These are phyloP conservation scores for Suhomyces bokatorum DNA, from an alignment of 1,139 yeast species.

Conservation along the genomic window DNA sequence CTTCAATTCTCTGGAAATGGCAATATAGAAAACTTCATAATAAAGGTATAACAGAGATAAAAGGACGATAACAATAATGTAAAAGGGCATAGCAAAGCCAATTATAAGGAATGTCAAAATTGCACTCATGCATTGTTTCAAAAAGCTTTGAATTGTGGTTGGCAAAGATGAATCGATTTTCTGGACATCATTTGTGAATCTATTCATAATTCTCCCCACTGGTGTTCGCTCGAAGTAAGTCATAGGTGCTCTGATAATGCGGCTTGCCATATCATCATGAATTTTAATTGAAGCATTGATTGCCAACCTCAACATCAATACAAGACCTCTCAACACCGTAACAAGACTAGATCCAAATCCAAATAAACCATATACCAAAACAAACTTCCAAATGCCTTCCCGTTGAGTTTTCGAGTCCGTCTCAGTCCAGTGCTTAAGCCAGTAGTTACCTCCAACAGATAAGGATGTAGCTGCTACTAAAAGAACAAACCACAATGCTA, in stretches of 20 bases:
- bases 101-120: constrained; percentile 52
- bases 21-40: constrained; percentile 54
- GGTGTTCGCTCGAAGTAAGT: constrained; percentile 34
- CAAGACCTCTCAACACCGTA: constrained; percentile 18
- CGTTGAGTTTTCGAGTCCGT: constrained; percentile 33
- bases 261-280: constrained; percentile 28
- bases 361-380: constrained; percentile 33
- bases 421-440: constrained; percentile 66
- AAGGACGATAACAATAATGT: constrained; percentile 41
- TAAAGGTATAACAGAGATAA: constrained; percentile 49
- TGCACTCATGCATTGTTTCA: constrained; percentile 44
- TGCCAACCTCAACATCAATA: constrained; percentile 22
- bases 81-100: constrained; percentile 52
- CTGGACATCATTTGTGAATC: constrained; percentile 70
- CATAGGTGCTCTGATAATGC: constrained; percentile 33
- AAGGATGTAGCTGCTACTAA: constrained; percentile 17
- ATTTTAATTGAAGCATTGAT: constrained; percentile 26
- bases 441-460: constrained; percentile 45
- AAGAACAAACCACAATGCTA: constrained; percentile 16
- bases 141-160: constrained; percentile 43
- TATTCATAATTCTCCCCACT: constrained; percentile 34
- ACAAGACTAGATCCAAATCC: constrained; percentile 28
- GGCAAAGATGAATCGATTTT: constrained; percentile 59
- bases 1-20: constrained; percentile 57
- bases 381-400: constrained; percentile 22